phyloP scores from a whole-genome alignment of 345 rosid species.

The Leavenworthia alabamica region DNA sequence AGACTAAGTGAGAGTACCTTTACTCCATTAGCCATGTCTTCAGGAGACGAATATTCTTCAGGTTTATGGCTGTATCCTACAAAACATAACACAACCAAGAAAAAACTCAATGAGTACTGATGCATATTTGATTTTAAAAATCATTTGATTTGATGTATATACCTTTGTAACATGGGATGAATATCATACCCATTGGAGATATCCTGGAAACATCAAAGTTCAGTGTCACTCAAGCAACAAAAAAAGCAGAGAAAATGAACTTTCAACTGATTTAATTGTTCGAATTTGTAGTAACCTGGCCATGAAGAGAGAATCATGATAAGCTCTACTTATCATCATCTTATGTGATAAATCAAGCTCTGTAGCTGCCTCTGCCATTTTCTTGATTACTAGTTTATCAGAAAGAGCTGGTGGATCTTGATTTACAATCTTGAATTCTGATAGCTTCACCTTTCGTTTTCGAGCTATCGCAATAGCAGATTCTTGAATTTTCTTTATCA shows the following conservation, averaged over 20 bases:
- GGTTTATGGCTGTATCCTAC: conserved; percentile 97
- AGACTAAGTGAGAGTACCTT: conserved; percentile 68
- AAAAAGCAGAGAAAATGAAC: too few species aligned
- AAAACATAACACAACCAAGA: conserved; percentile 9
- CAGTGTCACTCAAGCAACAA: neutral
- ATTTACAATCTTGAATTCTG: conserved; percentile 79
- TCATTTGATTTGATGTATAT: neutral
- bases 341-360: conserved; percentile 68
- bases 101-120: neutral
- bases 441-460: conserved; percentile 53
- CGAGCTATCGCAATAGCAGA: conserved; percentile 61
- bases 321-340: conserved; percentile 92
- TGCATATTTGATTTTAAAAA: neutral
- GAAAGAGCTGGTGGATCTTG: conserved; percentile 93
- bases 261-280: too few species aligned
- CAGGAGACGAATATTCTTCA: conserved; percentile 65
- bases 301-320: conserved; percentile 94
- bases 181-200: conserved; percentile 96
- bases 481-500: conserved; percentile 65
- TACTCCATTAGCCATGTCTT: conserved; percentile 75
- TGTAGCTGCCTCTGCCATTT: conserved; percentile 57
- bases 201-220: conserved; percentile 45
- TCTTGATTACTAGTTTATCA: conserved; percentile 53
- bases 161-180: conserved; percentile 98
- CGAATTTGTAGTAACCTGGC: conserved; percentile 78